Conservation (phyloP, 2,329 filamentous ascomycete genomes). For the Penicillium sp. region DNA sequence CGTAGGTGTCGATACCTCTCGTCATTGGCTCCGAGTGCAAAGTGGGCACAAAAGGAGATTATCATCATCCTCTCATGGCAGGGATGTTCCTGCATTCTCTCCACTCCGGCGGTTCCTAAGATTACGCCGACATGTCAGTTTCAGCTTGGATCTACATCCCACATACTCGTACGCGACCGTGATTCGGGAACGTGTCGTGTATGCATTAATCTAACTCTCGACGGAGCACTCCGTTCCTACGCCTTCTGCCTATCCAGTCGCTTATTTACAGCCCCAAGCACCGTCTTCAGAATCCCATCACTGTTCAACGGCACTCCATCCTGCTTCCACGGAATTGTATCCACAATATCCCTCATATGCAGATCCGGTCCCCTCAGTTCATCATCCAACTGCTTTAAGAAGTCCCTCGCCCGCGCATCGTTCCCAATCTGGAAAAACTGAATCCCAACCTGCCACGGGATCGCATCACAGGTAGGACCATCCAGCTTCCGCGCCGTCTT, state of each 20-base stretch:
- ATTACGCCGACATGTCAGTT: slow-evolving; percentile 4
- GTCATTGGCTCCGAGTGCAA: neutral
- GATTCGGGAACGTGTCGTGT: no score
- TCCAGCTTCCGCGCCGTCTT: slow-evolving; percentile 66
- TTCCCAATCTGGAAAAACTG: slow-evolving; percentile 95
- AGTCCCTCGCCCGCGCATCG: slow-evolving; percentile 64
- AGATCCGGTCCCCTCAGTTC: slow-evolving; percentile 58
- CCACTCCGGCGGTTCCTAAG: slow-evolving; percentile 19
- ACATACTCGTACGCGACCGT: no score
- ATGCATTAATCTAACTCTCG: no score
- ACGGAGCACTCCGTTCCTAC: neutral
- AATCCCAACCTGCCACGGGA: slow-evolving; percentile 81
- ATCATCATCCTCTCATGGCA: neutral
- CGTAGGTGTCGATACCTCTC: no score
- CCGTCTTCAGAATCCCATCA: slow-evolving; percentile 76
- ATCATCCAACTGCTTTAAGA: slow-evolving; percentile 76
- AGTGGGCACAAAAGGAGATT: neutral
- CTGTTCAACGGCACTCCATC: slow-evolving; percentile 59
- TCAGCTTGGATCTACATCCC: neutral
- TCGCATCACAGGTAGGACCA: slow-evolving; percentile 64
- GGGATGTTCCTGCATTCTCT: slow-evolving; percentile 1
- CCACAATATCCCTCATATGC: slow-evolving; percentile 78
- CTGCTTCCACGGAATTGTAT: slow-evolving; percentile 75
- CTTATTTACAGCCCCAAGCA: slow-evolving; percentile 75
- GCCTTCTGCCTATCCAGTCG: slow-evolving; percentile 17